Conservation (phyloP, 371 early-diverging fungal genomes). For the Conidiobolus incongruus region DNA sequence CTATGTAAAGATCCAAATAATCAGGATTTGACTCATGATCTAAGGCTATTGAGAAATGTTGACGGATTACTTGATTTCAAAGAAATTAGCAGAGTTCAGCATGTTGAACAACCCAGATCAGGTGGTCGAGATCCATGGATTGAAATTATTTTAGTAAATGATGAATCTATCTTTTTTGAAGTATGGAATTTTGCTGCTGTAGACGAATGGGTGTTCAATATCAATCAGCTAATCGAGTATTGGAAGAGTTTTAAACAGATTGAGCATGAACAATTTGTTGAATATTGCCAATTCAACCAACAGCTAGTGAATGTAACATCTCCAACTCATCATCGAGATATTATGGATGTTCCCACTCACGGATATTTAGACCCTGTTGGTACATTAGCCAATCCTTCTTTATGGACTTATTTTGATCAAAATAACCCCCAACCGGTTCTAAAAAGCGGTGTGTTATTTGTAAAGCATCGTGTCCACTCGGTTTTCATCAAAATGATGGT, state of each 20-base stretch:
- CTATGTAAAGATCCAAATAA: neutral
- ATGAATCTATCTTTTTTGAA: neutral
- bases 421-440: neutral
- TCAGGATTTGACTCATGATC: neutral
- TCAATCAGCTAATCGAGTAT: neutral
- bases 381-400: neutral
- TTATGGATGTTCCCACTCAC: too few relatives aligned
- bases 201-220: neutral
- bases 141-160: too few relatives aligned
- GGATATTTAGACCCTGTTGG: neutral
- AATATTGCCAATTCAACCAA: too few relatives aligned
- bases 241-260: neutral
- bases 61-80: constrained; percentile 2
- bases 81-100: neutral
- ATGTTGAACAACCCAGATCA: too few relatives aligned
- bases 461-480: neutral
- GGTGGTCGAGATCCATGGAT: too few relatives aligned
- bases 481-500: neutral
- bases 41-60: neutral
- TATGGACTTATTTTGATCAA: neutral
- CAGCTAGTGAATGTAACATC: too few relatives aligned
- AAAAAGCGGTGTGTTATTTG: neutral
- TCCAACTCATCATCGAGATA: too few relatives aligned
- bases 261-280: too few relatives aligned
- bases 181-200: neutral